These are phyloP conservation scores for Fusarium sp. DNA, from an alignment of 2,329 filamentous ascomycete species.

Conservation along the genomic window DNA sequence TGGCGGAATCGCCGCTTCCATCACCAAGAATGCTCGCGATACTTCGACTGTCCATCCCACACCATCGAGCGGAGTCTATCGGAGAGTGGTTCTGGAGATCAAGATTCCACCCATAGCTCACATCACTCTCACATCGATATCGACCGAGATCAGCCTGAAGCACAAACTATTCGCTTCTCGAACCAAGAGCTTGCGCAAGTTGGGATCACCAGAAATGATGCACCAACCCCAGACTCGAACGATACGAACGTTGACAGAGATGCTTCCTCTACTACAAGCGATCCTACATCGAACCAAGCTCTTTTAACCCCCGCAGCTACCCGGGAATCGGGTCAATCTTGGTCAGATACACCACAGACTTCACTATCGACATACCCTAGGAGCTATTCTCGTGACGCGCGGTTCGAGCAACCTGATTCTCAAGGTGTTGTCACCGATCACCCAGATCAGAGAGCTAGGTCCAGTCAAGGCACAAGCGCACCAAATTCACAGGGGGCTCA, in stretches of 20 bases:
- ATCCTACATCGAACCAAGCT: background rate
- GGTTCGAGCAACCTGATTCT: background rate
- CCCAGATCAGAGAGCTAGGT: background rate
- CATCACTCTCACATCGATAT: constrained; percentile 14
- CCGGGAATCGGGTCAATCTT: constrained; percentile 8
- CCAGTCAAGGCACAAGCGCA: constrained; percentile 5
- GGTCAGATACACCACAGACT: constrained; percentile 1
- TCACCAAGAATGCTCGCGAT: constrained; percentile 60
- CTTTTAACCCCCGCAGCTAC: background rate
- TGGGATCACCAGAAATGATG: background rate
- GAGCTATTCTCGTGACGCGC: constrained; percentile 6
- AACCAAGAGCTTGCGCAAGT: constrained; percentile 31
- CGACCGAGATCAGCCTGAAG: constrained; percentile 6
- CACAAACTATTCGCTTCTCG: constrained; percentile 25
- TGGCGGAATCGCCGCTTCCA: constrained; percentile 55
- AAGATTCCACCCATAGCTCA: constrained; percentile 33
- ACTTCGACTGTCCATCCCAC: constrained; percentile 63
- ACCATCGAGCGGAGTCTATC: constrained; percentile 54
- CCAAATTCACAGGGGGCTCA: constrained; percentile 20
- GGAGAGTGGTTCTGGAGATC: constrained; percentile 38
- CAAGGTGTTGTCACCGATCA: background rate
- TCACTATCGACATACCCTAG: background rate
- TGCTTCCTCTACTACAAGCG: background rate
- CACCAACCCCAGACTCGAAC: background rate
- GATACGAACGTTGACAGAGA: constrained; percentile 9